phyloP scores from a whole-genome alignment of 805 yeast genomes.

The Barnettozyma populi region DNA sequence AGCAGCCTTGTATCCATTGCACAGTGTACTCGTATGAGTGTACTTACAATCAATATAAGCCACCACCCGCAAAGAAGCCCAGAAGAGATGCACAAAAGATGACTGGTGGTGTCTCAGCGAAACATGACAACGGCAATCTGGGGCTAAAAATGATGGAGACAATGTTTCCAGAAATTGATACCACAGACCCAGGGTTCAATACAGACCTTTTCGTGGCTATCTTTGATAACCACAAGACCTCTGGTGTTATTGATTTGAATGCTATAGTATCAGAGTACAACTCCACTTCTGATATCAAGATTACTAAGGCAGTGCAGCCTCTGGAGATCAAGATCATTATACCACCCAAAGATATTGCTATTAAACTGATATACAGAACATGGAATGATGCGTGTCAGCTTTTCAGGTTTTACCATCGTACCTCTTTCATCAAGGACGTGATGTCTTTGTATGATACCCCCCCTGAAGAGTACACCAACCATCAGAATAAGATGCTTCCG shows the following conservation, averaged over 20 bases:
- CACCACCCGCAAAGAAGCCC: slow-evolving; percentile 22
- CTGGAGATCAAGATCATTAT: slow-evolving; percentile 49
- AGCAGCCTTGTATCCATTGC: slow-evolving; percentile 81
- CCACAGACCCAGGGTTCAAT: slow-evolving; percentile 13
- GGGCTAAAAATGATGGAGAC: slow-evolving; percentile 7
- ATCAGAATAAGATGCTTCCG: slow-evolving; percentile 77
- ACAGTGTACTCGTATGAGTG: slow-evolving; percentile 84
- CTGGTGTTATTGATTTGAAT: slow-evolving; percentile 18
- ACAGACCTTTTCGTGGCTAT: slow-evolving; percentile 14
- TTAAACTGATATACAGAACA: slow-evolving; percentile 66
- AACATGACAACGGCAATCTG: slow-evolving; percentile 3
- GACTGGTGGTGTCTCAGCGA: background rate
- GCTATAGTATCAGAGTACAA: slow-evolving; percentile 15
- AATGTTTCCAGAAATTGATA: slow-evolving; percentile 19
- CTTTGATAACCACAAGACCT: slow-evolving; percentile 14
- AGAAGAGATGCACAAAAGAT: slow-evolving; percentile 1
- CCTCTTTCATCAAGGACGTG: slow-evolving; percentile 69
- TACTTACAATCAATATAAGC: slow-evolving; percentile 70
- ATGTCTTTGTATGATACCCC: slow-evolving; percentile 74
- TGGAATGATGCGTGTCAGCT: slow-evolving; percentile 86
- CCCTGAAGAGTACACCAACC: slow-evolving; percentile 67
- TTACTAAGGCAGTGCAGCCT: slow-evolving; percentile 29
- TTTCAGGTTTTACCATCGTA: slow-evolving; percentile 82
- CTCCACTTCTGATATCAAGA: slow-evolving; percentile 5
- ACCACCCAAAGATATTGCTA: slow-evolving; percentile 73